A percentile compares a stretch with the other conserved stretches of the same genome.
Conservation (phyloP, 768 basidiomycete genomes). For the Trametes coccinea region DNA sequence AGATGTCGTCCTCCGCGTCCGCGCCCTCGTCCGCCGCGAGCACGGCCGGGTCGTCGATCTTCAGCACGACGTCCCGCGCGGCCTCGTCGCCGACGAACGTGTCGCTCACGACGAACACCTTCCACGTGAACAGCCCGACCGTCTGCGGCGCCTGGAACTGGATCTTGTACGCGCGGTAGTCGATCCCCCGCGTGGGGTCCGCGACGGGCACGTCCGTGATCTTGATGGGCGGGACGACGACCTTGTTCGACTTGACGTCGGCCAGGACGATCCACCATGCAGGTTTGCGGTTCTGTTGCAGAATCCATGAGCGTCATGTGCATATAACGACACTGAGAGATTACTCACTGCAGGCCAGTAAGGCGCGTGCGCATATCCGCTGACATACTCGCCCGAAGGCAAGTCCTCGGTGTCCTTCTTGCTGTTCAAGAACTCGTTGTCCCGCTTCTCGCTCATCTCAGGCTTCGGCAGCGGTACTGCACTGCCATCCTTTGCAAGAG, state of each 20-base stretch:
- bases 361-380: slow-evolving; percentile 84
- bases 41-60: slow-evolving; percentile 72
- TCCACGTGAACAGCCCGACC: slow-evolving; percentile 86
- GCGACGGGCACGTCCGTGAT: slow-evolving; percentile 77
- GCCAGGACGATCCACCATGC: slow-evolving; percentile 91
- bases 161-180: slow-evolving; percentile 83
- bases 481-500: slow-evolving; percentile 29
- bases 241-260: slow-evolving; percentile 79
- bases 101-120: slow-evolving; percentile 82
- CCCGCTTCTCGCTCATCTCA: slow-evolving; percentile 41
- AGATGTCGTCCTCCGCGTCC: slow-evolving; percentile 89
- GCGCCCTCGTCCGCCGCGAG: slow-evolving; percentile 50
- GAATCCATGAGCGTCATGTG: background rate
- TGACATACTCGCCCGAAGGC: slow-evolving; percentile 38
- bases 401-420: slow-evolving; percentile 60
- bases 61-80: slow-evolving; percentile 68
- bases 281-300: slow-evolving; percentile 75
- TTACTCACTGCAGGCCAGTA: slow-evolving; percentile 80
- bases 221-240: slow-evolving; percentile 85
- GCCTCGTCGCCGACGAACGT: slow-evolving; percentile 85
- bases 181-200: slow-evolving; percentile 46
- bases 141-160: slow-evolving; percentile 94
- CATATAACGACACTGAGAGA: background rate
- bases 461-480: slow-evolving; percentile 30
- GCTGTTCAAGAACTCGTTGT: slow-evolving; percentile 26